Percentiles rank a stretch among this genome's conserved stretches.
Conservation (phyloP, 2,329 filamentous ascomycete genomes). For the Phialophora tarda region DNA sequence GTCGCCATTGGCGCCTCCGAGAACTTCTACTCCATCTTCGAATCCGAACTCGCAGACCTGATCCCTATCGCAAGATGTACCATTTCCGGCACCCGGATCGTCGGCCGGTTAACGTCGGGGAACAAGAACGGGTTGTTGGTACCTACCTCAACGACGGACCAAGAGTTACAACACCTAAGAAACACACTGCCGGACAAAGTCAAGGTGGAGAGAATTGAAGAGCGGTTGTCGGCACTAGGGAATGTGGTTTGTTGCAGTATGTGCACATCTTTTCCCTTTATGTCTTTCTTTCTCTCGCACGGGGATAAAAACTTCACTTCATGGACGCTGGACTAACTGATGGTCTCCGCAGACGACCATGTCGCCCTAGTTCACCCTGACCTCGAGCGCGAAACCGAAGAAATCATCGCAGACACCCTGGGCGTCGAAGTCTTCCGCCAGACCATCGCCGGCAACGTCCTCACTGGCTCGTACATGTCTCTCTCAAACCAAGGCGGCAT, state of each 20-base stretch:
- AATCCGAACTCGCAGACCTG: conserved; percentile 95
- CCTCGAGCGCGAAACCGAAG: conserved; percentile 95
- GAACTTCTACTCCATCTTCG: conserved; percentile 99
- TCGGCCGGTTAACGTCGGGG: conserved; percentile 91
- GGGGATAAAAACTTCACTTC: background rate
- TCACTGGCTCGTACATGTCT: conserved; percentile 95
- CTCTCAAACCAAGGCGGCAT: conserved; percentile 95
- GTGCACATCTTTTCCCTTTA: conserved; percentile 75
- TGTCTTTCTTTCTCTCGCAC: background rate
- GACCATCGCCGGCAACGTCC: conserved; percentile 95
- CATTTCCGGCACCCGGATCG: conserved; percentile 94
- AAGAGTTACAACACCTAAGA: conserved; percentile 95
- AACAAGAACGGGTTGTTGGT: conserved; percentile 97
- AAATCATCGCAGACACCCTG: conserved; percentile 93
- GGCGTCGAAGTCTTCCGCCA: conserved; percentile 71
- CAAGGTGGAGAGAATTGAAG: conserved; percentile 96
- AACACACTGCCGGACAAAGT: conserved; percentile 91
- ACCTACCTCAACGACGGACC: conserved; percentile 93
- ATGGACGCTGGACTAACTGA: background rate
- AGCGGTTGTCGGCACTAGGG: conserved; percentile 90
- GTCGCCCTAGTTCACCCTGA: conserved; percentile 96
- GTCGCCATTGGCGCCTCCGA: conserved; percentile 93
- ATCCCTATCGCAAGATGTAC: conserved; percentile 97
- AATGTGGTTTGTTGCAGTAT: conserved; percentile 65
- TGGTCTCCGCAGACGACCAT: conserved; percentile 66